phyloP scores from a whole-genome alignment of 2,329 filamentous ascomycete species.

The Fusarium avenaceum region DNA sequence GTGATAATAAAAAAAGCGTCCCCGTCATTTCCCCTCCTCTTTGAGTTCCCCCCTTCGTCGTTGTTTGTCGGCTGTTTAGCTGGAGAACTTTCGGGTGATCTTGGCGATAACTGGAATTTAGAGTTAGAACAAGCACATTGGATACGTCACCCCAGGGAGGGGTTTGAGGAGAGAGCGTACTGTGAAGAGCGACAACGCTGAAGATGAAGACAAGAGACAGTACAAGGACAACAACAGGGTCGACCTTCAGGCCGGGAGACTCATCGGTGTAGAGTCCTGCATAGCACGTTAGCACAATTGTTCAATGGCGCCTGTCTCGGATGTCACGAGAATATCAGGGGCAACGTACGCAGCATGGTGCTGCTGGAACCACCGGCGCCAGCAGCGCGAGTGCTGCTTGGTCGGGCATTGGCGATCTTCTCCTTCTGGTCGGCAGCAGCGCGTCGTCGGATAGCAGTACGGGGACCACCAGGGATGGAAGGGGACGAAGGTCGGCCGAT shows the following conservation, averaged over 20 bases:
- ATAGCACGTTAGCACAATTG: constrained; percentile 47
- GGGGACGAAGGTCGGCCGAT: constrained; percentile 86
- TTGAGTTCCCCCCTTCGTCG: constrained; percentile 12
- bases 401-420: constrained; percentile 92
- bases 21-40: constrained; percentile 16
- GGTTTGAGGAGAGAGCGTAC: constrained; percentile 66
- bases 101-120: constrained; percentile 85
- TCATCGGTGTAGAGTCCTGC: constrained; percentile 96
- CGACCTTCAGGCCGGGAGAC: constrained; percentile 96
- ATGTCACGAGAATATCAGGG: constrained; percentile 2
- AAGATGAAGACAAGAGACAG: constrained; percentile 99
- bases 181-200: constrained; percentile 96
- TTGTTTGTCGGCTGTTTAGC: constrained; percentile 57
- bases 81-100: constrained; percentile 88
- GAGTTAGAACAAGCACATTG: constrained; percentile 39
- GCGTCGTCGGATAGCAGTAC: constrained; percentile 94
- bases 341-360: constrained; percentile 94
- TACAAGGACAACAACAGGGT: constrained; percentile 96
- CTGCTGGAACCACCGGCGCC: constrained; percentile 96
- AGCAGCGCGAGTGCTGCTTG: constrained; percentile 90
- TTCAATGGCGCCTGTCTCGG: not conserved
- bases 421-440: constrained; percentile 98
- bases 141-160: not conserved
- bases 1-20: constrained; percentile 37
- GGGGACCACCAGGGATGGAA: constrained; percentile 90